Evolutionary conservation across 2,329 filamentous ascomycete species (phyloP), one percentile per base, ranked within the genome.

Genomic region (Microsporum ferrugineum): DNA sequence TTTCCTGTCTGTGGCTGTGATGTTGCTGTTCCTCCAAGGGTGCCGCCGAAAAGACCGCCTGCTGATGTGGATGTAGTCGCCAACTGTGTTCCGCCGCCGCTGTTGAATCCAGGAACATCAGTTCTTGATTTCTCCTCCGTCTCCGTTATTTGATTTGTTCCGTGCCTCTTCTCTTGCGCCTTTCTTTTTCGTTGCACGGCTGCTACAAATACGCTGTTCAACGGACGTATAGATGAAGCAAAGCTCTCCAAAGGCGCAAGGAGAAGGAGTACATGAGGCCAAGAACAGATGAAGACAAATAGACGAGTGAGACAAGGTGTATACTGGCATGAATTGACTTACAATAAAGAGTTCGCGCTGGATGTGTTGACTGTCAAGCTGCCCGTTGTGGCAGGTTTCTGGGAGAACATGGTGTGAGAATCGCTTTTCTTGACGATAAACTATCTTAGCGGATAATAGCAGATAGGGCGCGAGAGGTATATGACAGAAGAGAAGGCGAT

Each of bases 31-130:
- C 61, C 49, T 49, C 66, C 67, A 57, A 67, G 60, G 7, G 51
- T 12, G 17, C 64, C 67, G 29, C 72, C 72, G 58, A 76, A 76
- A 10, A 75, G 51, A 4, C 68, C 68, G 41, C 71, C 70, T 17
- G 69, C 64, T 57, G 62, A 56, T 56, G 62, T 49, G 7, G 60
- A 59, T 17, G 59, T 55, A 14, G 60, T 58, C 31, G 62, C 58
- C 8, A 57, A 51, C 23, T 60, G 58, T 58, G 49, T 33, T 62
- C 62, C 60, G 27, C 62, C 60, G 57, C 36, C 49, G 17, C 49
- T 34, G 27, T 34, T 49, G 10, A 59, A 27, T 17, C 45, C 10
- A 7, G n/a, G 6, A 59, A 31, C 14, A 31, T 59, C 29, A 59
- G 57, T 33, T 23, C 17, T 23, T 23, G 17, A 59, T 23, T 14